Percentiles rank a stretch among this genome's conserved stretches.
phyloP scores from a whole-genome alignment of 2,329 filamentous ascomycete species.

The Acrocalymma vagum region DNA sequence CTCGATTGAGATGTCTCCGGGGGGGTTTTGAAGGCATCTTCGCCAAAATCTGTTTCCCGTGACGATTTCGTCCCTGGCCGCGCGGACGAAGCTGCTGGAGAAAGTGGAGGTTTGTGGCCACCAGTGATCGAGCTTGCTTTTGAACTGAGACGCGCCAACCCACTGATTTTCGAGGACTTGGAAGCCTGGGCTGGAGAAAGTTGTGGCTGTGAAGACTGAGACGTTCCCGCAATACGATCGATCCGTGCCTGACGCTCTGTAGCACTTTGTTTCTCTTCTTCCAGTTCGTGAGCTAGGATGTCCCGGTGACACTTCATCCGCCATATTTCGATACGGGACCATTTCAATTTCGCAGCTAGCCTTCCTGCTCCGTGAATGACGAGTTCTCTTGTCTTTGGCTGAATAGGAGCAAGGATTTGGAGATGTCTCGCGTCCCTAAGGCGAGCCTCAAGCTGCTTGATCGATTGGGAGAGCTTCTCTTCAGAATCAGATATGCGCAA shows the following conservation, averaged over 20 bases:
- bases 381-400: constrained; percentile 87
- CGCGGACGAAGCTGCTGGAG: constrained; percentile 33
- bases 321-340: constrained; percentile 95
- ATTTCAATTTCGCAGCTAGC: constrained; percentile 88
- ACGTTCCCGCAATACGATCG: constrained; percentile 32
- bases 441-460: constrained; percentile 83
- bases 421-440: constrained; percentile 90
- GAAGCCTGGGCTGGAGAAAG: constrained; percentile 34
- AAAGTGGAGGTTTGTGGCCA: constrained; percentile 39
- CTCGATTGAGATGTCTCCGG: constrained; percentile 53
- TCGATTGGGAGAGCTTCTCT: constrained; percentile 74
- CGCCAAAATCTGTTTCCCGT: constrained; percentile 45
- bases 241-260: constrained; percentile 35
- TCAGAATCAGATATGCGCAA: constrained; percentile 85
- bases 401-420: constrained; percentile 86
- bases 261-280: constrained; percentile 71
- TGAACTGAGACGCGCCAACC: constrained; percentile 44
- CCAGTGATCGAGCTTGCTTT: constrained; percentile 45
- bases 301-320: constrained; percentile 89
- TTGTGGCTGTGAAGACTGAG: constrained; percentile 28
- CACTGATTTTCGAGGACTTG: constrained; percentile 37
- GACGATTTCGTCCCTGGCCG: constrained; percentile 48
- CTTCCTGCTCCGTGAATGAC: constrained; percentile 85
- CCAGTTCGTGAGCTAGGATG: constrained; percentile 83
- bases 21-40: constrained; percentile 55